These are phyloP conservation scores for Dacryopinax spathularia DNA, from an alignment of 768 basidiomycete species.

Conservation along the genomic window DNA sequence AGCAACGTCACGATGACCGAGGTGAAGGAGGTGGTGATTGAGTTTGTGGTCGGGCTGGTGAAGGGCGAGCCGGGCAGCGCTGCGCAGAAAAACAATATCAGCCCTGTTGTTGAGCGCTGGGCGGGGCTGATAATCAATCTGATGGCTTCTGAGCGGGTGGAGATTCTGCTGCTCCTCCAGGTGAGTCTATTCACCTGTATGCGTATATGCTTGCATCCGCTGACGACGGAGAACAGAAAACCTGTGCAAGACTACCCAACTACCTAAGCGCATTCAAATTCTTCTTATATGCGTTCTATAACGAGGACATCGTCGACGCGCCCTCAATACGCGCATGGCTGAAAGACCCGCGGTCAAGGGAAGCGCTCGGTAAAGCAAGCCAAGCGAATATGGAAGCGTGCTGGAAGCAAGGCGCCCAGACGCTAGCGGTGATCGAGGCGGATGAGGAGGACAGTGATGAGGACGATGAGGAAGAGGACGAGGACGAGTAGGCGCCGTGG, in stretches of 20 bases:
- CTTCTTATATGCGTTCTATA: slow-evolving; percentile 74
- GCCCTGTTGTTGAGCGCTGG: slow-evolving; percentile 56
- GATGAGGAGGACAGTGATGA: slow-evolving; percentile 27
- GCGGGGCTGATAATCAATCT: slow-evolving; percentile 67
- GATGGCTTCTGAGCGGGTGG: slow-evolving; percentile 68
- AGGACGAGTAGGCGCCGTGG: neutral
- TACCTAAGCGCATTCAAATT: slow-evolving; percentile 66
- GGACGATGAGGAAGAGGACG: slow-evolving; percentile 5
- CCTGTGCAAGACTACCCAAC: slow-evolving; percentile 28
- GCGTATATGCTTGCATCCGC: slow-evolving; percentile 4
- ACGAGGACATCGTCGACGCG: slow-evolving; percentile 82
- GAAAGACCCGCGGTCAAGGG: slow-evolving; percentile 39
- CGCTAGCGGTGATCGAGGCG: slow-evolving; percentile 71
- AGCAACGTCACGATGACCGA: slow-evolving; percentile 79
- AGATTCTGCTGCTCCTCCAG: slow-evolving; percentile 68
- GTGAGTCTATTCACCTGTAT: slow-evolving; percentile 26
- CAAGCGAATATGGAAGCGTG: slow-evolving; percentile 46
- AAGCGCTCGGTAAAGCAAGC: neutral
- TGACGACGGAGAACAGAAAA: slow-evolving; percentile 14
- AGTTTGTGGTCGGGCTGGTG: slow-evolving; percentile 64
- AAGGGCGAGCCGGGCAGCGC: slow-evolving; percentile 42
- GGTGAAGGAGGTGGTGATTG: slow-evolving; percentile 78
- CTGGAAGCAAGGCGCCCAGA: slow-evolving; percentile 53
- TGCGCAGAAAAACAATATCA: slow-evolving; percentile 52
- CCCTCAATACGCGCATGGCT: slow-evolving; percentile 87